Evolutionary conservation across 148 eudicot genomes (phyloP), one percentile per base, ranked within the genome.

Genomic region (Euryodendron excelsum): DNA sequence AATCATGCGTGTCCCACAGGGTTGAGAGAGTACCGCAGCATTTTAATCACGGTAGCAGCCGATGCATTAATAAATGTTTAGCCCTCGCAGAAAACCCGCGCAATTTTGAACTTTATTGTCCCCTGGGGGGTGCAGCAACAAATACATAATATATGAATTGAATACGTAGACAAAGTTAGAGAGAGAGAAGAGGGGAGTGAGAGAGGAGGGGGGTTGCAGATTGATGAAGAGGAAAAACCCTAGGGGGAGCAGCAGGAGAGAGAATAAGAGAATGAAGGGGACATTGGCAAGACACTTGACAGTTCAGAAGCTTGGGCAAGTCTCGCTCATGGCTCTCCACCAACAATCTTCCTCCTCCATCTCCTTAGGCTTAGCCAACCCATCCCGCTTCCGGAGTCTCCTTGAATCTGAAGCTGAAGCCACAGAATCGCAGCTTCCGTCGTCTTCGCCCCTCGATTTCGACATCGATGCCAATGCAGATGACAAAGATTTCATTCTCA

Each of bases 401-500:
- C 74, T 74, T 15, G 86, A 86, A 34, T 81, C 87, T 17, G n/a
- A n/a, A n/a, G n/a, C n/a, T n/a, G n/a, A n/a, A n/a, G n/a, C n/a
- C n/a, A n/a, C n/a, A n/a, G 61, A 72, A 30, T 31, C 44, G 20
- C 68, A 70, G 45, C 80, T 80, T 20, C 69, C 80, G 41, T 60
- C 83, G 18, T 17, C 83, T 9, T 11, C 77, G 73, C 68, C 81
- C 56, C 31, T 78, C 63, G 56, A 77, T 56, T 39, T 59, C 45
- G 82, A 68, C 77, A 72, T 69, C 72, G 85, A 61, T 55, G 70
- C 52, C 23, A 69, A 53, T 58, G 47, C 81, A 18, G 89, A 85
- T 61, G 97, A 92, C 1, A 89, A 61, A 63, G 89, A 88, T 82
- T 90, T 78, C 75, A 84, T 94, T 48, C 96, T 94, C 77, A 94